Percentiles rank a stretch among this genome's conserved stretches.
phyloP scores from a whole-genome alignment of 2,329 filamentous ascomycete species.

The Emmonsia crescens region DNA sequence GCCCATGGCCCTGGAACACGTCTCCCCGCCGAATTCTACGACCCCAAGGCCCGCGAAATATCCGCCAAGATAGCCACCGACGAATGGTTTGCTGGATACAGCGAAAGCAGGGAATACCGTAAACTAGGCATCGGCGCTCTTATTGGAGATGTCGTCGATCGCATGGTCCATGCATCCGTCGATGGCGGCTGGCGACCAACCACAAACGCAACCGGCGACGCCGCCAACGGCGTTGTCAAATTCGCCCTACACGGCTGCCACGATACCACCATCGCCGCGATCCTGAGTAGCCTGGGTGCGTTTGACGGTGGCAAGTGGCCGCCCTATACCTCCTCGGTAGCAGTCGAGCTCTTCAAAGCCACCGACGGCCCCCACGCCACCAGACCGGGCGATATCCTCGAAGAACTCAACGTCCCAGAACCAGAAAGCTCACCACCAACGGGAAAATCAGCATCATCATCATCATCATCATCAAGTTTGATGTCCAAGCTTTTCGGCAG shows the following conservation, averaged over 20 bases:
- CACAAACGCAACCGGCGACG: constrained; percentile 42
- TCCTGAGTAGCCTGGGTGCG: constrained; percentile 67
- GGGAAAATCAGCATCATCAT: constrained; percentile 12
- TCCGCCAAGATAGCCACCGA: constrained; percentile 67
- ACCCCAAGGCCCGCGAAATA: constrained; percentile 56
- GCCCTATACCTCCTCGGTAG: constrained; percentile 84
- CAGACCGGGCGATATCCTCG: constrained; percentile 14
- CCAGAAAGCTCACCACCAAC: constrained; percentile 12
- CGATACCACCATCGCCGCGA: constrained; percentile 79
- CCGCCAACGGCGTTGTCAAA: constrained; percentile 48
- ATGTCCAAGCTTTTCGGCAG: constrained; percentile 23
- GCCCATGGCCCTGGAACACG: constrained; percentile 72
- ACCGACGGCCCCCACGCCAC: constrained; percentile 17
- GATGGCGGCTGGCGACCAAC: constrained; percentile 47
- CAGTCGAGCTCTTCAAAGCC: constrained; percentile 75
- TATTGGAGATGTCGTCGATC: constrained; percentile 68
- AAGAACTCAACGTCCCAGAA: constrained; percentile 17
- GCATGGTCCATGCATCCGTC: constrained; percentile 57
- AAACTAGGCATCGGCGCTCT: constrained; percentile 75
- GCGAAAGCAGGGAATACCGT: constrained; percentile 78
- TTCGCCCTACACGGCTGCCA: constrained; percentile 80
- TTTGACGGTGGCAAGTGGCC: constrained; percentile 70
- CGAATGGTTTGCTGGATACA: constrained; percentile 87
- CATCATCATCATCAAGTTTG: constrained; percentile 12
- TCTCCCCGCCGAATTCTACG: constrained; percentile 80